phyloP scores from a whole-genome alignment of 306 rosid species.

The Prunus armeniaca region DNA sequence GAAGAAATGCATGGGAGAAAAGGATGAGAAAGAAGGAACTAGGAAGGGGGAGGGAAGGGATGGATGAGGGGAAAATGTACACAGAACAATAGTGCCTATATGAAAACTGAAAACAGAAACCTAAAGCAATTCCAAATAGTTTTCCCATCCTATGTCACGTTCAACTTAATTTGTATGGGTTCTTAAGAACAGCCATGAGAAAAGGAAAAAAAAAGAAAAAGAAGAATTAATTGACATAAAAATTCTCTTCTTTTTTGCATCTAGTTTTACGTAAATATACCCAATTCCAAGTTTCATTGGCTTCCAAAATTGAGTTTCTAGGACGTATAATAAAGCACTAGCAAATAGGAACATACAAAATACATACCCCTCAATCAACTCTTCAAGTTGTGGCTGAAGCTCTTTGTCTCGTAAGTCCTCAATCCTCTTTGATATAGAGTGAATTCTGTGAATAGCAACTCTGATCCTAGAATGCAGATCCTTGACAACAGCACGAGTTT shows the following conservation, averaged over 20 bases:
- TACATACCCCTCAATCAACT: slow-evolving; percentile 82
- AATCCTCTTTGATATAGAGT: slow-evolving; percentile 88
- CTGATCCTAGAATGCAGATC: slow-evolving; percentile 89
- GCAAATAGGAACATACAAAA: slow-evolving; percentile 14
- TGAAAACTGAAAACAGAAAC: too few species aligned
- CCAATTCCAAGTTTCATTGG: background rate
- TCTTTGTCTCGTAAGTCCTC: slow-evolving; percentile 90
- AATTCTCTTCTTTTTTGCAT: background rate
- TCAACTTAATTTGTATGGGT: background rate
- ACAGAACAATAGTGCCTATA: too few species aligned
- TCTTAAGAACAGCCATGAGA: background rate
- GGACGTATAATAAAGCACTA: background rate
- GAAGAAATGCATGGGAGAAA: too few species aligned
- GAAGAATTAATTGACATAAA: background rate
- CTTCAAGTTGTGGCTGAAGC: slow-evolving; percentile 97
- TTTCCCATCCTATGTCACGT: background rate
- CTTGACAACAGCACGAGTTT: slow-evolving; percentile 81
- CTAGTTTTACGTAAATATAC: background rate
- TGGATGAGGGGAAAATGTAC: too few species aligned
- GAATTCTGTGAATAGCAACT: slow-evolving; percentile 80
- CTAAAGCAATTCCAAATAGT: background rate
- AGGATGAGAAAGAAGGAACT: too few species aligned
- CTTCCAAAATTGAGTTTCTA: background rate
- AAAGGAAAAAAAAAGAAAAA: background rate
- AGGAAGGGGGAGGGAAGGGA: too few species aligned